Conservation (phyloP, 768 basidiomycete species). For the Mycena haematopus region DNA sequence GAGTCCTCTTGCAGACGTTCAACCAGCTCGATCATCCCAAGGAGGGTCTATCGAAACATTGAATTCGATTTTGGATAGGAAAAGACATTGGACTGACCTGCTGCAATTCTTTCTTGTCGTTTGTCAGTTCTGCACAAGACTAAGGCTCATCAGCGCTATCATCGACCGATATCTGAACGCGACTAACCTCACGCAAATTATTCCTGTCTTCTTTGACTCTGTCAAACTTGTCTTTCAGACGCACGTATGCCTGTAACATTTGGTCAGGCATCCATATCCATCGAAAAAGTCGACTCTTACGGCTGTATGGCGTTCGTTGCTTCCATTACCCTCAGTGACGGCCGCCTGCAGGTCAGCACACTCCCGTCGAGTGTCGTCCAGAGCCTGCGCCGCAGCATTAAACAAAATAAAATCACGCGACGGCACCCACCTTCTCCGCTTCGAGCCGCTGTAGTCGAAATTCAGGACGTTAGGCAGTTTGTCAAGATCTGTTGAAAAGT, state of each 20-base stretch:
- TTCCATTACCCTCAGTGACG: not conserved
- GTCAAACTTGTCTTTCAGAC: not conserved
- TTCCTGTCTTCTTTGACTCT: not conserved
- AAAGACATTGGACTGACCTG: not conserved
- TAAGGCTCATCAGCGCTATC: not conserved
- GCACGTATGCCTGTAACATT: not conserved
- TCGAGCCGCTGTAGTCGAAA: conserved; percentile 2
- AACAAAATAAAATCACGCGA: not conserved
- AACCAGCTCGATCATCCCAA: conserved; percentile 5
- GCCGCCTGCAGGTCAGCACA: not conserved
- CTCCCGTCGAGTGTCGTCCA: not conserved
- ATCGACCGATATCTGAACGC: not conserved
- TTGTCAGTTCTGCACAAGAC: not conserved
- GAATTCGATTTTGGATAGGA: too few species aligned
- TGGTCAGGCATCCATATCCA: not conserved
- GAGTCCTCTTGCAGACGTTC: conserved; percentile 1
- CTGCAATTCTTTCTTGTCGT: not conserved
- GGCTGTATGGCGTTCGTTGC: not conserved
- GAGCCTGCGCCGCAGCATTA: not conserved
- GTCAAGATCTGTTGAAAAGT: too few species aligned
- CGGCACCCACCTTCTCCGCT: not conserved
- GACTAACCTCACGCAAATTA: not conserved
- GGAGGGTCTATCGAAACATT: conserved; percentile 2
- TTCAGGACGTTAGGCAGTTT: too few species aligned
- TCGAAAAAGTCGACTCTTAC: not conserved